These are phyloP conservation scores for Eruca vesicaria DNA, from an alignment of 441 rosid genomes.

Conservation along the genomic window DNA sequence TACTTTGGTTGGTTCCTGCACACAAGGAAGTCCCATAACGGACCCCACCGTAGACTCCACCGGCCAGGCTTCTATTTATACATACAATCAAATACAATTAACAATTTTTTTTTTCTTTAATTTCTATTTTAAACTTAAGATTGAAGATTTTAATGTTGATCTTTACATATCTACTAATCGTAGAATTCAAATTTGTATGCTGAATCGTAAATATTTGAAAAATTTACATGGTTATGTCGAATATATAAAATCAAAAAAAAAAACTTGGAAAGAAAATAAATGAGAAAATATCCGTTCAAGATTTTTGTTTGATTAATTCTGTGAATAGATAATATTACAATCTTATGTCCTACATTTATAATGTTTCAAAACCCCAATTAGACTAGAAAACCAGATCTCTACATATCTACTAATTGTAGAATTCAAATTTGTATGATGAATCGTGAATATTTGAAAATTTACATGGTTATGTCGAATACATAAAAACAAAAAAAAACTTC, in stretches of 20 bases:
- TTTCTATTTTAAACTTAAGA: neutral
- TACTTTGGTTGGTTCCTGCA: slow-evolving; percentile 31
- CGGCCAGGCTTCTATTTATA: slow-evolving; percentile 16
- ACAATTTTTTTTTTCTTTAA: neutral
- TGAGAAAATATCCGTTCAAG: neutral
- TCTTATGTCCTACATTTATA: neutral
- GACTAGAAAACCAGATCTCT: neutral
- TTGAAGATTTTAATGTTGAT: neutral
- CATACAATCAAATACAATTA: neutral
- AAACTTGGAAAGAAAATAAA: no score
- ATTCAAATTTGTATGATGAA: neutral
- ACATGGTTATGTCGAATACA: neutral
- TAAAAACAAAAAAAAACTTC: no score
- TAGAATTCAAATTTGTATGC: neutral
- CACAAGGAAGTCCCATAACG: slow-evolving; percentile 24
- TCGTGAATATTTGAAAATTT: neutral
- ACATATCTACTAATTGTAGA: neutral
- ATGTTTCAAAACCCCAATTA: no score
- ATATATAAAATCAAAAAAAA: no score
- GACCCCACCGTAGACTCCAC: slow-evolving; percentile 23
- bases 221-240: neutral
- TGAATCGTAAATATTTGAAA: neutral
- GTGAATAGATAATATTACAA: neutral
- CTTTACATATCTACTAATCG: neutral
- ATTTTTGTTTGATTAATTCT: neutral